phyloP scores from a whole-genome alignment of 768 basidiomycete species.

The Phaffia tasmanica region DNA sequence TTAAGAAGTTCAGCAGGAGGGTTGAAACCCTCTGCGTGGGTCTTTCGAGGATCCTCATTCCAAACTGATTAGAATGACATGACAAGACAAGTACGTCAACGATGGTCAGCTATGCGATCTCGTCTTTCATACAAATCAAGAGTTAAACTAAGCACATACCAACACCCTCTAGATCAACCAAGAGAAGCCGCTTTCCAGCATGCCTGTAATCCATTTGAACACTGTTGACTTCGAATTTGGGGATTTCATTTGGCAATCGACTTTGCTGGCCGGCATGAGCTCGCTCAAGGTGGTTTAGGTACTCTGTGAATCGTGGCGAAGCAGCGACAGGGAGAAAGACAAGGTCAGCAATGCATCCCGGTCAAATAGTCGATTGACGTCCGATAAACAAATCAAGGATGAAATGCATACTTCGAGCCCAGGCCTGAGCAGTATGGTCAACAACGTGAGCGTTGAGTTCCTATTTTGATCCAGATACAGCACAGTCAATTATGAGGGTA shows the following conservation, averaged over 20 bases:
- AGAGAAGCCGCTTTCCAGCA: constrained; percentile 52
- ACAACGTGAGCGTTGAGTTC: constrained; percentile 76
- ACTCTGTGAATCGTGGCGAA: constrained; percentile 10
- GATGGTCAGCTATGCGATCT: neutral
- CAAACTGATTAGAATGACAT: constrained; percentile 7
- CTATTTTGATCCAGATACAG: constrained; percentile 31
- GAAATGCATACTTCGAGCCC: constrained; percentile 41
- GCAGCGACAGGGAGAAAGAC: neutral
- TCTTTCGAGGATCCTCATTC: constrained; percentile 17
- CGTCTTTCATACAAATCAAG: too few species aligned
- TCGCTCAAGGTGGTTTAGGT: constrained; percentile 25
- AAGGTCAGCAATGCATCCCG: neutral
- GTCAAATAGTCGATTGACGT: neutral
- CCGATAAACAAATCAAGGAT: neutral
- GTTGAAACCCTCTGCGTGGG: constrained; percentile 30
- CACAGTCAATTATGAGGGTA: constrained; percentile 1
- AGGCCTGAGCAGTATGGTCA: constrained; percentile 75
- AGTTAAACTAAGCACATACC: constrained; percentile 11
- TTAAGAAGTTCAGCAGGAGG: constrained; percentile 42
- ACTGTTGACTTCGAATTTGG: constrained; percentile 43
- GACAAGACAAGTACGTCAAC: neutral
- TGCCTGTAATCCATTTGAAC: constrained; percentile 59
- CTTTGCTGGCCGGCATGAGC: constrained; percentile 22
- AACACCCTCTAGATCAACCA: constrained; percentile 70
- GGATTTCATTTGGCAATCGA: constrained; percentile 33